A percentile compares a stretch with the other conserved stretches of the same genome.
phyloP scores from a whole-genome alignment of 202 grass and related monocot genomes.

The Brachypodium distachyon region DNA sequence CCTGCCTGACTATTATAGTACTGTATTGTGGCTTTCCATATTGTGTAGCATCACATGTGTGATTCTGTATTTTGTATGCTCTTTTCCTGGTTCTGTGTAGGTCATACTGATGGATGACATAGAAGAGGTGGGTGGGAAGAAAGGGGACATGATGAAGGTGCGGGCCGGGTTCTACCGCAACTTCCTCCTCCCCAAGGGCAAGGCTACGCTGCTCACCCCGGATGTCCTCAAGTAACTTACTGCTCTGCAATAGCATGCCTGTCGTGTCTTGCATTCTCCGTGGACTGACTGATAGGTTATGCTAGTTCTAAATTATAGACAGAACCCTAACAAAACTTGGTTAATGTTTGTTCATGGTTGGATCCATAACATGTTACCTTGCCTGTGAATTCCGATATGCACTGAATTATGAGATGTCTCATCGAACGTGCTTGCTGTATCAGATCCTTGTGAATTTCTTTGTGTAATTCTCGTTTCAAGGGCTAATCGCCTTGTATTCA shows the following conservation, averaged over 20 bases:
- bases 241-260: not conserved
- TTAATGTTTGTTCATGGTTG: not conserved
- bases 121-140: constrained; percentile 54
- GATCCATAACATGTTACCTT: not conserved
- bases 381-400: not conserved
- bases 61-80: not conserved
- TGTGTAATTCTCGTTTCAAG: not conserved
- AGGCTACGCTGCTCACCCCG: constrained; percentile 70
- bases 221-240: constrained; percentile 65
- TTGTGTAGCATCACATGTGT: not conserved
- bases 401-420: not conserved
- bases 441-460: not conserved
- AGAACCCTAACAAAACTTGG: not conserved
- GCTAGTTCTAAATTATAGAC: not conserved
- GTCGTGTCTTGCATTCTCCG: not conserved
- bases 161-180: constrained; percentile 90
- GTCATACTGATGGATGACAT: constrained; percentile 78
- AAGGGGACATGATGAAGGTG: constrained; percentile 66
- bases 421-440: not conserved
- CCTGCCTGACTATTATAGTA: not conserved
- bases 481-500: not conserved
- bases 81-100: constrained; percentile 11
- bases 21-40: not conserved
- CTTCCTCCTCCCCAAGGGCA: constrained; percentile 76
- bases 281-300: not conserved